Evolutionary conservation across 139 green algal genomes (phyloP).

Genomic region (Nannochloris sp.): DNA sequence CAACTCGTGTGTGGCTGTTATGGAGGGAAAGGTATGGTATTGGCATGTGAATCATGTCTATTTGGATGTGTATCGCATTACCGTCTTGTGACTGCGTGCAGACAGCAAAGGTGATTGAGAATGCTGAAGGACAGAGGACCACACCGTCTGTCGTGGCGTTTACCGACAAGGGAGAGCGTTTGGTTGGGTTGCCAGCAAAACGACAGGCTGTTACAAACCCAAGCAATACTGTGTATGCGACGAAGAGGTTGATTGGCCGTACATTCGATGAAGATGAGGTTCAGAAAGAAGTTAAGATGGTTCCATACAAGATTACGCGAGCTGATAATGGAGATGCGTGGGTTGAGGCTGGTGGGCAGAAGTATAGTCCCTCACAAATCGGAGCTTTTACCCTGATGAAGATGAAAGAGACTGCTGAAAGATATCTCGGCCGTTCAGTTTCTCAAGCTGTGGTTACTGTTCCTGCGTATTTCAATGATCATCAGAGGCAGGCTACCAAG

Average conservation of each 20-base stretch:
- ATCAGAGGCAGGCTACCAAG: constrained; percentile 84
- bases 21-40: constrained; percentile 91
- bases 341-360: constrained; percentile 87
- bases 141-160: constrained; percentile 97
- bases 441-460: constrained; percentile 93
- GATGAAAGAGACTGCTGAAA: constrained; percentile 97
- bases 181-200: constrained; percentile 93
- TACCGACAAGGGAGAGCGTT: constrained; percentile 82
- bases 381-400: constrained; percentile 88
- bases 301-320: constrained; percentile 93
- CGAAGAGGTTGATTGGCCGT: constrained; percentile 94
- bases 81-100: constrained; percentile 11
- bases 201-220: constrained; percentile 96
- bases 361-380: constrained; percentile 91
- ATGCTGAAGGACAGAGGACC: constrained; percentile 91
- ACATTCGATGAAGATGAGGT: constrained; percentile 81
- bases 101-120: constrained; percentile 93
- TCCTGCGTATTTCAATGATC: constrained; percentile 99
- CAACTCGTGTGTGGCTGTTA: constrained; percentile 98
- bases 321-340: constrained; percentile 91
- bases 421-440: constrained; percentile 82
- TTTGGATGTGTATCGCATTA: not conserved
- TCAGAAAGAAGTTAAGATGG: constrained; percentile 94
- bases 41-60: too few relatives aligned
- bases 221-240: constrained; percentile 94